These are phyloP conservation scores for Nymphaea colorata DNA, from an alignment of 164 flowering plant species.

Conservation along the genomic window DNA sequence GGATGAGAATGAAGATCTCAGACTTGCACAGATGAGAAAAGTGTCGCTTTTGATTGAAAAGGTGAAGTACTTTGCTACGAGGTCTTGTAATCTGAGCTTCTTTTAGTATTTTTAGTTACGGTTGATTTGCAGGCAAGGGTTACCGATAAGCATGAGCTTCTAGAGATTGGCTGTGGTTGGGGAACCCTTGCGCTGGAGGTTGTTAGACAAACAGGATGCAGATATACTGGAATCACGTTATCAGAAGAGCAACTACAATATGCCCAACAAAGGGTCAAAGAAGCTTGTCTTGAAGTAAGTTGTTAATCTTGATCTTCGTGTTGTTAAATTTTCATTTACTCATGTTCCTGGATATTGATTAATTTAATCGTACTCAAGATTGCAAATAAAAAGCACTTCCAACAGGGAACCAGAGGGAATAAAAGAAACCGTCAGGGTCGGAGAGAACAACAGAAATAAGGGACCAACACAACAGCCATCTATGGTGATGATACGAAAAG, in stretches of 20 bases:
- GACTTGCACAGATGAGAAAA: constrained; percentile 73
- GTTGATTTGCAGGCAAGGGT: constrained; percentile 43
- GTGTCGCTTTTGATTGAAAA: constrained; percentile 66
- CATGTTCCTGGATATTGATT: neutral
- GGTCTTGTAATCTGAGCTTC: neutral
- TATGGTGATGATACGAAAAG: too few species aligned
- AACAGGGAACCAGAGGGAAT: too few species aligned
- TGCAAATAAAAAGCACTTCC: too few species aligned
- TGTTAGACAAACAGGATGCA: constrained; percentile 79
- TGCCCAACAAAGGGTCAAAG: constrained; percentile 63
- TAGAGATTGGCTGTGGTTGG: constrained; percentile 96
- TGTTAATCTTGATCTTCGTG: neutral
- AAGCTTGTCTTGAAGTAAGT: constrained; percentile 75
- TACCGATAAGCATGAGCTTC: constrained; percentile 48
- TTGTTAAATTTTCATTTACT: neutral
- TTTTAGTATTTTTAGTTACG: neutral
- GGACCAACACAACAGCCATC: too few species aligned
- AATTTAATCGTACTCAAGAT: neutral
- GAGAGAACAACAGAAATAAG: too few species aligned
- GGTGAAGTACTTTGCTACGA: constrained; percentile 21
- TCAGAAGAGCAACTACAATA: constrained; percentile 68
- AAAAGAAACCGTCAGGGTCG: too few species aligned
- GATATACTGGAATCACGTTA: constrained; percentile 91
- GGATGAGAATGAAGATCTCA: constrained; percentile 65
- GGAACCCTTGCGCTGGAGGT: constrained; percentile 87